Evolutionary conservation across 169 alveolate species (phyloP), one percentile per base, ranked within the genome.

Genomic region (Eimeria zaria): DNA sequence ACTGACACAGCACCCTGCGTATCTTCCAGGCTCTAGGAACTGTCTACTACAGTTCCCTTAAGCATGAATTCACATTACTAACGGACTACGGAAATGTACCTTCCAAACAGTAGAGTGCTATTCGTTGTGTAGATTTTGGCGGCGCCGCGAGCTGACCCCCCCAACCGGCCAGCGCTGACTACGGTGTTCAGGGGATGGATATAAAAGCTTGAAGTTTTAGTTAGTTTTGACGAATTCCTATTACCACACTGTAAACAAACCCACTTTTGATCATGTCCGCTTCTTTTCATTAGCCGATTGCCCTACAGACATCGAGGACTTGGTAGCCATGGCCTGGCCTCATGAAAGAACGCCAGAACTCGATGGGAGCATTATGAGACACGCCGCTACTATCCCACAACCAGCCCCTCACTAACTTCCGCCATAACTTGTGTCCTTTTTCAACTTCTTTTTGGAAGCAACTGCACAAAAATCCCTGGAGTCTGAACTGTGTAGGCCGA

Each of bases 261-360:
- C 27, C 12, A 36, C 51, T 14, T 22, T 33, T 14, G 16, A 14
- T 69, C 48, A 24, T 69, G 48, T 69, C 51, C 36, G 22, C 51
- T 0, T 46, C 36, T 33, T 36, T 46, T 51, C 30, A 11, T 36
- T 46, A 30, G 51, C 48, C 11, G 22, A 51, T 69, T 16, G 51
- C 80, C 24, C 80, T 69, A 64, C 76, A 69, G 80, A 69, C 80
- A 69, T 69, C 80, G 48, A 33, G 80, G 36, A 69, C 80, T 69
- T 36, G 51, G 80, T 69, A 69, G 80, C 80, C 80, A 69, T 18
- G 48, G 80, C 51, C 48, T 69, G 11, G 80, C 80, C 76, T 69
- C 46, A 36, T 33, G 48, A 27, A 27, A 1, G 51, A 8, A 69
- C 80, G 48, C 51, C 80, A n/a, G 80, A 14, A 69, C 24, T 36